Percentiles rank a stretch among this genome's conserved stretches.
Conservation (phyloP, 257 asterid genomes). For the Petrea volubilis region DNA sequence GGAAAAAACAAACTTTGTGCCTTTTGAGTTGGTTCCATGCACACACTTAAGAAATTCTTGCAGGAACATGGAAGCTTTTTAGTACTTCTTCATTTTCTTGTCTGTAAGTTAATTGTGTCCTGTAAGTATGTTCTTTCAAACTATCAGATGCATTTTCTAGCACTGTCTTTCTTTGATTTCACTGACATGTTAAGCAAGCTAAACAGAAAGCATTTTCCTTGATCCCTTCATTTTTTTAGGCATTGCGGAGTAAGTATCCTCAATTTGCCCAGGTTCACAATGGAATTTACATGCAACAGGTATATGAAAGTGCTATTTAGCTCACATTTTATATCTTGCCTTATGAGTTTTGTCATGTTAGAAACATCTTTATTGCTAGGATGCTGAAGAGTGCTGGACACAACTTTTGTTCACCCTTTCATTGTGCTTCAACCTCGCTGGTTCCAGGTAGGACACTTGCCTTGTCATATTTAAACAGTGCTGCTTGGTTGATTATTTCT, state of each 20-base stretch:
- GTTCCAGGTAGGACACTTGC: constrained; percentile 57
- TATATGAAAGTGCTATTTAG: constrained; percentile 27
- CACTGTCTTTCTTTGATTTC: not conserved
- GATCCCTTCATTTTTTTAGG: constrained; percentile 43
- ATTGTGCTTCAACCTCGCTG: constrained; percentile 59
- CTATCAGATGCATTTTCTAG: constrained; percentile 14
- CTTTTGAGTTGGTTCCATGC: not conserved
- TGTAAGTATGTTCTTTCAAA: not conserved
- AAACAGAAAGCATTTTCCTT: not conserved
- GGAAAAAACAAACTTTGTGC: not conserved
- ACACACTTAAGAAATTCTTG: not conserved
- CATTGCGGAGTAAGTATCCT: constrained; percentile 91
- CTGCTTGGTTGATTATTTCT: constrained; percentile 9
- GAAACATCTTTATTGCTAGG: constrained; percentile 51
- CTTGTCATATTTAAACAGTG: not conserved
- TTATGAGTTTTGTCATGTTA: constrained; percentile 8
- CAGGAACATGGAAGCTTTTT: not conserved
- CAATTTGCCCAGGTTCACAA: constrained; percentile 97
- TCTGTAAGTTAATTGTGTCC: not conserved
- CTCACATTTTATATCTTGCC: constrained; percentile 13
- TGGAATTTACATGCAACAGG: constrained; percentile 99
- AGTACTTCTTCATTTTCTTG: constrained; percentile 1
- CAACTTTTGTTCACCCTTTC: constrained; percentile 91
- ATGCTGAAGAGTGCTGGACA: constrained; percentile 99
- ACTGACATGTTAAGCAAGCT: constrained; percentile 1